Evolutionary conservation across 1,284 basidiomycete genomes (phyloP).

Genomic region (Ganoderma lingzhi): DNA sequence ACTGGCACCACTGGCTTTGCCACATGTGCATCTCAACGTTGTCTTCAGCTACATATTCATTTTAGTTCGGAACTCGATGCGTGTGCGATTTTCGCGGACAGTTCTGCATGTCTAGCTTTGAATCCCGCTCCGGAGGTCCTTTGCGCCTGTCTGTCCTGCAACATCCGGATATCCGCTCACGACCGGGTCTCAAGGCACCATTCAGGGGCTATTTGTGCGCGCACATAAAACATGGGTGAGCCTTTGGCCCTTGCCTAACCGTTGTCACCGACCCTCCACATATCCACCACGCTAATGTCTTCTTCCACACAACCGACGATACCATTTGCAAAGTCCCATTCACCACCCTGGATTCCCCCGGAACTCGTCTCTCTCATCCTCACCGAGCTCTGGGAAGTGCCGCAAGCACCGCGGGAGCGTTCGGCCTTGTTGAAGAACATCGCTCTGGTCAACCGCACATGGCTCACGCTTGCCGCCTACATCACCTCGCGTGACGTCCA

Average conservation of each 20-base stretch:
- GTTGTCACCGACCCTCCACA: neutral
- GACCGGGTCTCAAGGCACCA: neutral
- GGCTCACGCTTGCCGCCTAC: constrained; percentile 40
- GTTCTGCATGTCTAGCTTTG: neutral
- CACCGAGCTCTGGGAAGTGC: constrained; percentile 42
- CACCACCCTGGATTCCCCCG: constrained; percentile 38
- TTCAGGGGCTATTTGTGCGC: neutral
- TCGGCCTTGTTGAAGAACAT: constrained; percentile 42
- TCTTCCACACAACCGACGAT: neutral
- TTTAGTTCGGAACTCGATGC: neutral
- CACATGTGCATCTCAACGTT: neutral
- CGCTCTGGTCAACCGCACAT: constrained; percentile 43
- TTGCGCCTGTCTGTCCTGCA: neutral
- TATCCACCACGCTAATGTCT: neutral
- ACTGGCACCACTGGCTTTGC: neutral
- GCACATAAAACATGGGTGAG: constrained; percentile 1
- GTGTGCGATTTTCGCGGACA: neutral
- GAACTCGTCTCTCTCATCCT: constrained; percentile 49
- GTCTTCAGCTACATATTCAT: neutral
- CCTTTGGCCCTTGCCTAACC: neutral
- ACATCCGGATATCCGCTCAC: constrained; percentile 5
- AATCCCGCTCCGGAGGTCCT: neutral
- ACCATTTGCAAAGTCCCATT: constrained; percentile 7
- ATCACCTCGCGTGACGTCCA: constrained; percentile 44
- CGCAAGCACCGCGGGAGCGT: constrained; percentile 42